Evolutionary conservation across 1,139 yeast genomes (phyloP).

Genomic region (Diutina rugosa): DNA sequence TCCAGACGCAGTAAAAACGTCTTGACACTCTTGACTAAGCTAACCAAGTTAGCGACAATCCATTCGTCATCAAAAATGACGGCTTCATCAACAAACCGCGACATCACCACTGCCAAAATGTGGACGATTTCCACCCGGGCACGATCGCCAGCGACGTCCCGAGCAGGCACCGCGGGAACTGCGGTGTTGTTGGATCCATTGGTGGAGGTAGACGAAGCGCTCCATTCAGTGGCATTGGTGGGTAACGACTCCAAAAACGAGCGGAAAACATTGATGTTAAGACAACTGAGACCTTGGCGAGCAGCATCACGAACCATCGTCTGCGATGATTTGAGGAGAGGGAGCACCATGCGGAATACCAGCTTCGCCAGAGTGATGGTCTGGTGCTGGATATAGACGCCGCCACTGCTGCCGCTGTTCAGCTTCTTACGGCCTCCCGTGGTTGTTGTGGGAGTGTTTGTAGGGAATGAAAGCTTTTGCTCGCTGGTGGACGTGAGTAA

Average conservation of each 20-base stretch:
- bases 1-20: slow-evolving; percentile 43
- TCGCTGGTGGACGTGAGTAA: slow-evolving; percentile 85
- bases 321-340: slow-evolving; percentile 63
- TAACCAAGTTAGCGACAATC: slow-evolving; percentile 52
- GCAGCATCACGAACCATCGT: slow-evolving; percentile 72
- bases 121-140: slow-evolving; percentile 71
- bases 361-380: slow-evolving; percentile 88
- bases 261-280: slow-evolving; percentile 79
- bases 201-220: neutral
- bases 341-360: slow-evolving; percentile 78
- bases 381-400: slow-evolving; percentile 76
- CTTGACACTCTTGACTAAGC: slow-evolving; percentile 54
- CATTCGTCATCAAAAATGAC: slow-evolving; percentile 51
- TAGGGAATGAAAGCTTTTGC: slow-evolving; percentile 58
- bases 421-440: slow-evolving; percentile 48
- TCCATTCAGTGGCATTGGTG: slow-evolving; percentile 36
- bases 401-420: slow-evolving; percentile 26
- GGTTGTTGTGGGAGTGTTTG: slow-evolving; percentile 19
- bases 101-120: slow-evolving; percentile 55
- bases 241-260: slow-evolving; percentile 74
- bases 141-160: slow-evolving; percentile 30
- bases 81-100: slow-evolving; percentile 44
- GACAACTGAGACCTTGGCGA: slow-evolving; percentile 75
- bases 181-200: neutral
- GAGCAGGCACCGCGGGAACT: slow-evolving; percentile 9